Percentiles rank a stretch among this genome's conserved stretches.
Evolutionary conservation across 2,329 filamentous ascomycete genomes (phyloP).

Genomic region (Phaeosphaeriaceae sp.): DNA sequence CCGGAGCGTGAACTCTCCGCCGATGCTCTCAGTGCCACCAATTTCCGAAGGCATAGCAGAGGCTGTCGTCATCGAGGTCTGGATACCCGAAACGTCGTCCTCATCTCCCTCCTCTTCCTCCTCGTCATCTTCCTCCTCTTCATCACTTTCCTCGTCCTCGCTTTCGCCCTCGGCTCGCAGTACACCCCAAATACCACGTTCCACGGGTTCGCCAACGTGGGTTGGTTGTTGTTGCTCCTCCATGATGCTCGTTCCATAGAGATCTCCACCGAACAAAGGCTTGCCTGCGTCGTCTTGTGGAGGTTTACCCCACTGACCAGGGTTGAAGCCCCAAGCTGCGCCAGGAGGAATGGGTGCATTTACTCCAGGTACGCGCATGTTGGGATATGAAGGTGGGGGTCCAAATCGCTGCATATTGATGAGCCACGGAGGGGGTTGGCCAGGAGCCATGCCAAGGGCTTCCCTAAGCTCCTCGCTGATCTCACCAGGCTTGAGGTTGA

Average conservation of each 20-base stretch:
- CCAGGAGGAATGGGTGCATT: slow-evolving; percentile 92
- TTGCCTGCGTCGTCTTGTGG: slow-evolving; percentile 93
- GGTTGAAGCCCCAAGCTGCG: slow-evolving; percentile 92
- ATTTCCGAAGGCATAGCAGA: slow-evolving; percentile 85
- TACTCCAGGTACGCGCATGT: slow-evolving; percentile 91
- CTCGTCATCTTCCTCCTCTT: slow-evolving; percentile 65
- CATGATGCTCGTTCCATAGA: slow-evolving; percentile 79
- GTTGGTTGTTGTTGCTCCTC: slow-evolving; percentile 66
- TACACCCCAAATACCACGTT: slow-evolving; percentile 91
- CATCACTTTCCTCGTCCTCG: slow-evolving; percentile 69
- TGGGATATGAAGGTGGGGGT: slow-evolving; percentile 91
- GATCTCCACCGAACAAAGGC: slow-evolving; percentile 91
- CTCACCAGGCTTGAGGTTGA: slow-evolving; percentile 88
- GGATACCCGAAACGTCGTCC: slow-evolving; percentile 63
- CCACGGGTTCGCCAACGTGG: slow-evolving; percentile 74
- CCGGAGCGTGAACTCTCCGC: slow-evolving; percentile 88
- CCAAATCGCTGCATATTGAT: slow-evolving; percentile 96
- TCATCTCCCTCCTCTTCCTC: slow-evolving; percentile 75
- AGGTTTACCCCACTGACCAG: slow-evolving; percentile 94
- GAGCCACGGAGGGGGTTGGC: slow-evolving; percentile 93
- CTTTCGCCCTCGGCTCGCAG: slow-evolving; percentile 81
- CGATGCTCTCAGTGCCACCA: slow-evolving; percentile 76
- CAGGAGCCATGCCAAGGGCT: slow-evolving; percentile 90
- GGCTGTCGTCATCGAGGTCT: slow-evolving; percentile 76
- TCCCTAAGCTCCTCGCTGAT: slow-evolving; percentile 89